Conservation (phyloP, 495 filamentous ascomycete species). For the Antarctomyces pellizariae region DNA sequence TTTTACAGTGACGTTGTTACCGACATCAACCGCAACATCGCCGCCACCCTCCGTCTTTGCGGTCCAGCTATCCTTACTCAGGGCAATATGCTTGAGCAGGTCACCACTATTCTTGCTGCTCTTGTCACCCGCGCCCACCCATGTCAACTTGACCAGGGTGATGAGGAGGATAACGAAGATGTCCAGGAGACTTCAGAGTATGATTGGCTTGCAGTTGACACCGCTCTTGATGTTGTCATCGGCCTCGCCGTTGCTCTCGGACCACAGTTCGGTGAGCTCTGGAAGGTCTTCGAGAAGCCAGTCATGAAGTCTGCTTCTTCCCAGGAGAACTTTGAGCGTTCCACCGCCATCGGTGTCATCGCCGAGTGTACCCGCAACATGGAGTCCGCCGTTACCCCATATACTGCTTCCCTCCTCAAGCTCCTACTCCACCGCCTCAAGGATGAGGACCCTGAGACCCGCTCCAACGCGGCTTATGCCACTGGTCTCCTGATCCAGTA, state of each 20-base stretch:
- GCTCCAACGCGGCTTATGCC: slow-evolving; percentile 84
- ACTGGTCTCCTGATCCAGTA: slow-evolving; percentile 62
- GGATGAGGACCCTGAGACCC: slow-evolving; percentile 79
- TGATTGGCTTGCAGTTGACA: slow-evolving; percentile 92
- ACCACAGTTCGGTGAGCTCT: slow-evolving; percentile 56
- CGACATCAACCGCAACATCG: slow-evolving; percentile 85
- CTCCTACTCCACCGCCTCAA: slow-evolving; percentile 66
- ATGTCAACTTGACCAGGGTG: slow-evolving; percentile 73
- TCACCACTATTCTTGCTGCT: slow-evolving; percentile 29
- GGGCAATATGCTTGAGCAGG: slow-evolving; percentile 33
- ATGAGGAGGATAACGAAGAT: slow-evolving; percentile 45
- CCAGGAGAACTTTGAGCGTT: slow-evolving; percentile 64
- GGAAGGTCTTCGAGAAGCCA: slow-evolving; percentile 82
- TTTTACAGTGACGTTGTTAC: slow-evolving; percentile 55
- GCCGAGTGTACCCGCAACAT: slow-evolving; percentile 82
- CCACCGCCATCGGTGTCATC: slow-evolving; percentile 70
- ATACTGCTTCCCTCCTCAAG: slow-evolving; percentile 51
- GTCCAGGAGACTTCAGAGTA: slow-evolving; percentile 78
- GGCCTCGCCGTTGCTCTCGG: slow-evolving; percentile 68
- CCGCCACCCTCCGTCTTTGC: slow-evolving; percentile 77
- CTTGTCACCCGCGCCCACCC: slow-evolving; percentile 77
- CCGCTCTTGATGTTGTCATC: slow-evolving; percentile 69
- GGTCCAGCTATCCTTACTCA: slow-evolving; percentile 69
- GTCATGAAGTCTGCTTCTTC: slow-evolving; percentile 71
- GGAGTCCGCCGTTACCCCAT: slow-evolving; percentile 51